Evolutionary conservation across 108 stramenopile species (phyloP), one percentile per base, ranked within the genome.

Genomic region (Cylindrotheca fusiformis): DNA sequence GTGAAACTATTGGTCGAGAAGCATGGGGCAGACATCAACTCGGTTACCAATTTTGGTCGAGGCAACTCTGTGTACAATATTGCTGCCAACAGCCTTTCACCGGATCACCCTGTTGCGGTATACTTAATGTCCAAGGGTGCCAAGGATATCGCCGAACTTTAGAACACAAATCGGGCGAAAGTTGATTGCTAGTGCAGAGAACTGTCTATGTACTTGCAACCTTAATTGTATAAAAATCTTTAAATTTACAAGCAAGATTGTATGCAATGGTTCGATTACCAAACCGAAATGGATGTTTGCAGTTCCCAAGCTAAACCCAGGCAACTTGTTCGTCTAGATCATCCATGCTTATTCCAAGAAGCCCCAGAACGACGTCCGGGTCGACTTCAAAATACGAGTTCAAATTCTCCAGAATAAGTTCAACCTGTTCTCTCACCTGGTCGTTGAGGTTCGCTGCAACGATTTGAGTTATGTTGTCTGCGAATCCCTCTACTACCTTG

Each of bases 331-430:
- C 91, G 29, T 88, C 87, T 8, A 94, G 65, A 59, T 94, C 93
- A 56, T 87, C 85, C 26, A 94, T 74, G 1, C 71, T 74, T 31
- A 85, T 89, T 6, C 83, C 88, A 49, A 94, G 69, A 17, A 88
- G 48, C 32, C 69, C 84, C 62, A 88, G 55, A 54, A 94, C 45
- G 24, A 87, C 22, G 32, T 87, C 81, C 2, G 89, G 86, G 62
- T 94, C 88, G 18, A 77, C 61, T 23, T 72, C 81, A 47, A 90
- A 80, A 48, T 88, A 87, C 4, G 69, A 71, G 74, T 94, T 94
- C 32, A 85, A 58, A 62, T 75, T 84, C 21, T 84, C 84, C 28
- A 94, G 58, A 21, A 77, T 67, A 10, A 56, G 59, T 19, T 77
- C 74, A 47, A 87, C 64, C 61, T 88, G 86, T 17, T 75, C 64